A percentile compares a stretch with the other conserved stretches of the same genome.
phyloP scores from a whole-genome alignment of 352 stramenopile genomes.

The Globisporangium parvum region DNA sequence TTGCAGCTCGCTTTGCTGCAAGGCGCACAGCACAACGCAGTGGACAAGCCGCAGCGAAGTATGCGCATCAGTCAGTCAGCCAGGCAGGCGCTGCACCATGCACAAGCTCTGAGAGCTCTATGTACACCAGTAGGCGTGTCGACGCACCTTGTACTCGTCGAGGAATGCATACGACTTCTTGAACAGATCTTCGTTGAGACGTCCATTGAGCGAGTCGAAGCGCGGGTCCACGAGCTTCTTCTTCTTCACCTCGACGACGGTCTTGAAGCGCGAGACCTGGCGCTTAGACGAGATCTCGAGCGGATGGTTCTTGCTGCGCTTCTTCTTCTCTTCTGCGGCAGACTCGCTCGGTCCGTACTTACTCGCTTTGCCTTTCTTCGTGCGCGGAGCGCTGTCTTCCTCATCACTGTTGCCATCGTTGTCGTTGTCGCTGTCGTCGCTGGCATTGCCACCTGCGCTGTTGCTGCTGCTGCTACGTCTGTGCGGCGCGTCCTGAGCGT shows the following conservation, averaged over 20 bases:
- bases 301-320: slow-evolving; percentile 78
- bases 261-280: slow-evolving; percentile 67
- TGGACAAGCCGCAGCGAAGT: too few relatives aligned
- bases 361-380: slow-evolving; percentile 12
- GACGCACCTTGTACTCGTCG: slow-evolving; percentile 81
- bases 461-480: background rate
- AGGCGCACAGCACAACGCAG: background rate
- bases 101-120: too few relatives aligned
- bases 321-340: slow-evolving; percentile 17
- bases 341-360: slow-evolving; percentile 12
- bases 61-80: background rate
- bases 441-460: too few relatives aligned
- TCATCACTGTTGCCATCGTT: background rate
- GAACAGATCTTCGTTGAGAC: slow-evolving; percentile 87
- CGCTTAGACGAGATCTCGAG: slow-evolving; percentile 83
- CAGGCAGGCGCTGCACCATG: background rate
- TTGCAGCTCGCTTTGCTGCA: slow-evolving; percentile 68
- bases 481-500: background rate
- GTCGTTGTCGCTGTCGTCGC: background rate
- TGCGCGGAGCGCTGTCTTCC: slow-evolving; percentile 1
- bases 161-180: slow-evolving; percentile 87
- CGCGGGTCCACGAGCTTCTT: slow-evolving; percentile 70
- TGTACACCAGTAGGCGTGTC: background rate
- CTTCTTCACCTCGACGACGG: slow-evolving; percentile 83
- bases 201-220: slow-evolving; percentile 79